These are phyloP conservation scores for Oehlia diaphana DNA, from an alignment of 192 early-diverging fungal genomes.

Conservation along the genomic window DNA sequence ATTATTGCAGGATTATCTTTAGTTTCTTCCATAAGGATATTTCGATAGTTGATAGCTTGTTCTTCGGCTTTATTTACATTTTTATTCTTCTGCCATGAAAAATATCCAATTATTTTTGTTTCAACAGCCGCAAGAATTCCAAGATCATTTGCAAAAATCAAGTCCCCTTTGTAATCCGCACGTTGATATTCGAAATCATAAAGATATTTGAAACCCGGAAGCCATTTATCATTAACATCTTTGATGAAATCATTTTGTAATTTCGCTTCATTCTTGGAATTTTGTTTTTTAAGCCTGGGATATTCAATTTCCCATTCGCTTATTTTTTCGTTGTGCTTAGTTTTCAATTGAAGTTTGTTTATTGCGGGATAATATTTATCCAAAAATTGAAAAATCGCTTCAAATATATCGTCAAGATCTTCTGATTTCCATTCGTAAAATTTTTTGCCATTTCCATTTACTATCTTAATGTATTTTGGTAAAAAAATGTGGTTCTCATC, in stretches of 20 bases:
- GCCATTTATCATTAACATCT: neutral
- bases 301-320: neutral
- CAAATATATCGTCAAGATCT: neutral
- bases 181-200: neutral
- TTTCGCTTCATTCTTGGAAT: neutral
- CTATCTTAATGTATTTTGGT: neutral
- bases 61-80: neutral
- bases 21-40: neutral
- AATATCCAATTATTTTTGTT: neutral
- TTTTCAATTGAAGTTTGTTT: neutral
- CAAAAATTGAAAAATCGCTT: neutral
- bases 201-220: neutral
- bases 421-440: neutral
- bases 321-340: neutral
- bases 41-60: neutral
- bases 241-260: neutral
- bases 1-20: neutral
- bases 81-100: neutral
- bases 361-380: neutral
- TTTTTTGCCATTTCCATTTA: neutral
- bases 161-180: neutral
- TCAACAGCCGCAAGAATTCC: neutral
- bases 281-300: neutral
- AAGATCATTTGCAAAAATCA: neutral
- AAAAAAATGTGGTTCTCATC: neutral